These are phyloP conservation scores for Sporopachydermia lactativora DNA, from an alignment of 805 yeast species.

Conservation along the genomic window DNA sequence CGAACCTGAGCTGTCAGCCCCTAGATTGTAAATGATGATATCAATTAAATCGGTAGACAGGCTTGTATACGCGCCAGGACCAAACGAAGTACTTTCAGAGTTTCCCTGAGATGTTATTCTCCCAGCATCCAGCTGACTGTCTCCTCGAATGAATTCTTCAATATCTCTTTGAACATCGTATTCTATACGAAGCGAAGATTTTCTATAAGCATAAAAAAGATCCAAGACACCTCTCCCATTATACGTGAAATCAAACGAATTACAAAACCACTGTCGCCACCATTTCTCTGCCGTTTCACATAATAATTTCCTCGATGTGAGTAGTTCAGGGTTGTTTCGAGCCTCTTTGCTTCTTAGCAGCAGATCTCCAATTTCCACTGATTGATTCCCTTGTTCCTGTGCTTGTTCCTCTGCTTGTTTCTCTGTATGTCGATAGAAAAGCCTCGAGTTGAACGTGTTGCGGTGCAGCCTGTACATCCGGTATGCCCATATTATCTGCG, in stretches of 20 bases:
- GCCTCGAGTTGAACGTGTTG: constrained; percentile 16
- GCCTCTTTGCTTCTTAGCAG: constrained; percentile 10
- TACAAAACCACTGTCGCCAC: not conserved
- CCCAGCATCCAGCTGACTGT: too few relatives aligned
- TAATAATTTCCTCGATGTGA: too few relatives aligned
- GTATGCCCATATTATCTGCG: constrained; percentile 19
- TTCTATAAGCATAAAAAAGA: not conserved
- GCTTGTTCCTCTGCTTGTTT: constrained; percentile 5
- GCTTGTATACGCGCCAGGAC: too few relatives aligned
- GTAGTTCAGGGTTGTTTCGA: too few relatives aligned
- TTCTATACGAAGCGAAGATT: not conserved
- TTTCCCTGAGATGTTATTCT: too few relatives aligned
- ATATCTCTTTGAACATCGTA: not conserved
- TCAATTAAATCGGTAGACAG: too few relatives aligned
- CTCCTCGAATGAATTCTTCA: too few relatives aligned
- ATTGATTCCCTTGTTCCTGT: constrained; percentile 9
- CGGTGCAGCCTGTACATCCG: constrained; percentile 20
- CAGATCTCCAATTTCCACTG: constrained; percentile 12
- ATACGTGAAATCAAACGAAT: not conserved
- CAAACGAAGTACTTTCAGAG: too few relatives aligned
- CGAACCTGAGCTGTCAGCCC: too few relatives aligned
- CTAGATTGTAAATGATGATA: not conserved
- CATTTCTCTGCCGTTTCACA: too few relatives aligned
- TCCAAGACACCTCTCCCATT: not conserved
- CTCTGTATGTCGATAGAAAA: constrained; percentile 2